Base-by-base conservation (phyloP, 495 filamentous ascomycete genomes). In the Cercophora samala region DNA sequence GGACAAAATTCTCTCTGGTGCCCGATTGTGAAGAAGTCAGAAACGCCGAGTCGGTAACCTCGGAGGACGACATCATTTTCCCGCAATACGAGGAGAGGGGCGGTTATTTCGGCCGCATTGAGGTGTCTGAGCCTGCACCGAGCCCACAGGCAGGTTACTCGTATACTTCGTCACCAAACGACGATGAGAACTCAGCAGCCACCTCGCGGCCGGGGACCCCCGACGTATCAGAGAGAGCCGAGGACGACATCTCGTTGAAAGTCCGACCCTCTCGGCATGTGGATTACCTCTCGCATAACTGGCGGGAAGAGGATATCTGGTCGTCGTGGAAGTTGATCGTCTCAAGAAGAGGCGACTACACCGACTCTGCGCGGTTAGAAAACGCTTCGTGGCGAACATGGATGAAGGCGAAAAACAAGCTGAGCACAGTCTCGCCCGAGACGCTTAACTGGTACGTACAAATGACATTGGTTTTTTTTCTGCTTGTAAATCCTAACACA, bases 301-400 rank as follows among this genome's bases (percentile, higher is more conserved):
- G 95, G 95, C 87, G 85, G 54, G 94, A 98, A 79, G 94, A 97
- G 77, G 95, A 99, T 77, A 96, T 99, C 13, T 99, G 95, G 95
- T 86, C 91, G 17, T 97, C 94, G 3, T 99, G 95, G 95, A 88
- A 92, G 66, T 92, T 94, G 78, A 92, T 99, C 70, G 88, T 93
- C 52, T 85, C 88, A 15, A 90, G 90, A 67, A 84, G 88, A 73
- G 87, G 86, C 26, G 83, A 90, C 55, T 96, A 96, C 70, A 90
- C 83, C 68, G 93, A 99, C 73, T 84, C 90, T 25, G 86, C 89
- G 11, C 83, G 95, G 62, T 76, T 99, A 61, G 95, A 99, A 76
- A 99, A 99, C 80, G 95, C 95, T 4, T 97, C 94, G 4, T 99
- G 95, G 95, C 84, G 95, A 72, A 95, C 93, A n/a, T 99, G 95